Conservation (phyloP, 768 basidiomycete genomes). For the Trametopsis cervina region DNA sequence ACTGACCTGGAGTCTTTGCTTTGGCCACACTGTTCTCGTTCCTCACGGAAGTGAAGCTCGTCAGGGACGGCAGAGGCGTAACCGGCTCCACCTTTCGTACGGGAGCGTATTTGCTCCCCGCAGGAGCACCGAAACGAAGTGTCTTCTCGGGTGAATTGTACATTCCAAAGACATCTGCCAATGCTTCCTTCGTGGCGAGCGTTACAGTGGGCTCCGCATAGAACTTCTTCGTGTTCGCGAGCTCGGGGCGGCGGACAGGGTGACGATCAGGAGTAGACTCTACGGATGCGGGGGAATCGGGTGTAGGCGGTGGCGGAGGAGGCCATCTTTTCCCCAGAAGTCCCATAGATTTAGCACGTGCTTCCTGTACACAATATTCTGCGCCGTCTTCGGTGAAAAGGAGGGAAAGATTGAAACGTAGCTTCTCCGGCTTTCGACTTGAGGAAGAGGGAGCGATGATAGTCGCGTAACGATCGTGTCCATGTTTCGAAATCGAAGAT, state of each 20-base stretch:
- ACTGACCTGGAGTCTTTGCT: constrained; percentile 32
- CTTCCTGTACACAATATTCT: constrained; percentile 85
- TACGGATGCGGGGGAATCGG: neutral
- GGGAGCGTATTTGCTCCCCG: constrained; percentile 68
- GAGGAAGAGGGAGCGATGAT: constrained; percentile 68
- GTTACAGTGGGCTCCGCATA: constrained; percentile 81
- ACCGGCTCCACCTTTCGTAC: constrained; percentile 60
- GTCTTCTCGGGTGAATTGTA: constrained; percentile 89
- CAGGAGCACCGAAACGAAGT: constrained; percentile 36
- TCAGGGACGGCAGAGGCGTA: constrained; percentile 22
- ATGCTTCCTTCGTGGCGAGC: constrained; percentile 93
- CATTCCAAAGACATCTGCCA: constrained; percentile 92
- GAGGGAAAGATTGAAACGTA: constrained; percentile 59
- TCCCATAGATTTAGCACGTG: constrained; percentile 74
- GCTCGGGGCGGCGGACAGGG: neutral
- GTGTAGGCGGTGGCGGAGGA: constrained; percentile 39
- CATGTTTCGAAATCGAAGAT: constrained; percentile 13
- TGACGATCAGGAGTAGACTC: neutral
- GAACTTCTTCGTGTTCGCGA: constrained; percentile 26
- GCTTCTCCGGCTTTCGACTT: constrained; percentile 59
- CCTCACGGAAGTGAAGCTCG: constrained; percentile 12
- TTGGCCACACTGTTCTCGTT: constrained; percentile 22
- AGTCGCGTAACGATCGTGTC: constrained; percentile 49
- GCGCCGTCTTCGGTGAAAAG: constrained; percentile 69
- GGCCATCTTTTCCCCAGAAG: constrained; percentile 84